Base-by-base conservation (phyloP, 495 filamentous ascomycete genomes). In the Daldinia concentrica region DNA sequence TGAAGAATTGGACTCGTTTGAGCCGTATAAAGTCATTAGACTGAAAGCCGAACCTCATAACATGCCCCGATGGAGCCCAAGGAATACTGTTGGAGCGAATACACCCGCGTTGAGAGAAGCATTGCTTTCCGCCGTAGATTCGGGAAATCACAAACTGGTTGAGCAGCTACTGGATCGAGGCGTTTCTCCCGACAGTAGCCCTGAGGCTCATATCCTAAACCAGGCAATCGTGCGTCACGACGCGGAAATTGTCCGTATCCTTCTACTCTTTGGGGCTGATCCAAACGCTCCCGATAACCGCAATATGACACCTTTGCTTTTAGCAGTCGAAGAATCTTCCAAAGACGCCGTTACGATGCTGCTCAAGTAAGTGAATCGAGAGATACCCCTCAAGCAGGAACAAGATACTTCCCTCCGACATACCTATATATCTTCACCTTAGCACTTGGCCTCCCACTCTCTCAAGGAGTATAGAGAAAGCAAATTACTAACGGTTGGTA, bases 81-180 rank as follows among this genome's bases (percentile, higher is more conserved):
- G 80, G 52, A 78, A 76, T 51, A 76, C 75, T 0, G 45, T 62
- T n/a, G 76, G 73, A 0, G 68, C 79, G 3, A 80, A 79, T 34
- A 62, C 75, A 1, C 72, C 76, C 11, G 77, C 79, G 14, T 58
- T 81, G 41, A 76, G 68, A 68, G 64, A 73, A 14, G 69, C 62
- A 5, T 57, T 82, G 1, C 50, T 77, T 6, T 63, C 69, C 15
- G 83, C 86, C 2, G 72, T 86, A 5, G 78, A 80, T 51, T 71
- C 77, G 7, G 74, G 77, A 15, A 85, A 86, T 58, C 80, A 84
- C 59, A 79, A 82, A 29, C 56, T 82, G 19, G 61, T 86, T 12
- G 84, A 87, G 68, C 84, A 88, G 59, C 73, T 88, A 6, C 76
- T 88, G 12, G 81, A 86, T 43, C 79, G 81, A 45, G 86, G 86